Evolutionary conservation across 2,329 filamentous ascomycete species (phyloP).

Genomic region (Teratosphaeria epicoccoides): DNA sequence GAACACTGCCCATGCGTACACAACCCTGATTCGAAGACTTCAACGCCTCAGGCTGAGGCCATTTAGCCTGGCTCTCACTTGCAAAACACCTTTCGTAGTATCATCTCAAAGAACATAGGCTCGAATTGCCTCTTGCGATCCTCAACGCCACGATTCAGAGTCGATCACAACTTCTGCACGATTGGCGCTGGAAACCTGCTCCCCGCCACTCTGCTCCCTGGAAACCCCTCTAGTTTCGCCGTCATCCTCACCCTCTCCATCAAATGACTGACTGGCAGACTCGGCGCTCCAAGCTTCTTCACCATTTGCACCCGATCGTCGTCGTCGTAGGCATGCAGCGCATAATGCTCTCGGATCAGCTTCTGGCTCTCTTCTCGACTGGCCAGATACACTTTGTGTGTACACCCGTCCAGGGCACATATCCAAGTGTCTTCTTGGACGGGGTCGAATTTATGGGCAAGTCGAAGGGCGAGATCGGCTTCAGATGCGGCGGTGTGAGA

Average conservation of each 20-base stretch:
- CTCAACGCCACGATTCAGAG: too few relatives aligned
- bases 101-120: too few relatives aligned
- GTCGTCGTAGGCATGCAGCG: conserved; percentile 48
- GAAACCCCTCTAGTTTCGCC: conserved; percentile 9
- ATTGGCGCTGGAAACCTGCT: conserved; percentile 4
- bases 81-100: too few relatives aligned
- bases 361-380: conserved; percentile 45
- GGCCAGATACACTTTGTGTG: conserved; percentile 53
- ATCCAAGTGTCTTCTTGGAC: conserved; percentile 48
- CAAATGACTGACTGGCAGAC: conserved; percentile 33
- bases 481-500: neutral
- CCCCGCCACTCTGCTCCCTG: conserved; percentile 4
- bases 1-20: too few relatives aligned
- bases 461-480: conserved; percentile 1
- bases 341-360: conserved; percentile 51
- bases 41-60: too few relatives aligned
- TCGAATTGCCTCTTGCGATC: neutral
- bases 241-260: conserved; percentile 35
- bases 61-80: too few relatives aligned
- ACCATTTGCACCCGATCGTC: conserved; percentile 42
- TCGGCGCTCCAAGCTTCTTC: conserved; percentile 44
- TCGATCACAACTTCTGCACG: conserved; percentile 3
- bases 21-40: too few relatives aligned
- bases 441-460: conserved; percentile 14
- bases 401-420: conserved; percentile 55